Conservation (phyloP, 2,329 filamentous ascomycete species). For the Epichloe gansuensis region DNA sequence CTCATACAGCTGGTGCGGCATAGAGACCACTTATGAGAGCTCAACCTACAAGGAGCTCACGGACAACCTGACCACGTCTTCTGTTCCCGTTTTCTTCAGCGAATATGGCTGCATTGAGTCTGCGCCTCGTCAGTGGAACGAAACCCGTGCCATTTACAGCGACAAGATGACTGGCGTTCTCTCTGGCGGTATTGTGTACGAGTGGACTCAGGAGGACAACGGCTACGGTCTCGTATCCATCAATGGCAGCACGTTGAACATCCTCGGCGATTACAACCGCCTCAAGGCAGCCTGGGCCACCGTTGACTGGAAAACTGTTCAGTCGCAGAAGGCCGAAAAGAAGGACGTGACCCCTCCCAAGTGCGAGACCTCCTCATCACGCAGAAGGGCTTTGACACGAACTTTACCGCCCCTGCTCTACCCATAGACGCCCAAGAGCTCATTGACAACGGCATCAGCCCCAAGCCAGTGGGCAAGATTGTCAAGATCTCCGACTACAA, state of each 20-base stretch:
- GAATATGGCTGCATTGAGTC: conserved; percentile 70
- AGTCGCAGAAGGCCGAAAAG: conserved; percentile 46
- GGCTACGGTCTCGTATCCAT: conserved; percentile 54
- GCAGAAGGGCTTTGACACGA: conserved; percentile 54
- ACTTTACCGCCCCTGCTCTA: conserved; percentile 63
- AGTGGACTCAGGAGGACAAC: conserved; percentile 62
- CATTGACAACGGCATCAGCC: conserved; percentile 63
- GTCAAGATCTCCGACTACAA: conserved; percentile 54
- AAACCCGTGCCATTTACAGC: conserved; percentile 62
- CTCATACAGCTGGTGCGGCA: conserved; percentile 56
- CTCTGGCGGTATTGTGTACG: conserved; percentile 70
- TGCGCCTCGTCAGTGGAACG: conserved; percentile 61
- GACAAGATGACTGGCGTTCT: conserved; percentile 55
- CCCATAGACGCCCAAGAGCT: conserved; percentile 58
- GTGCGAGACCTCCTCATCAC: conserved; percentile 59
- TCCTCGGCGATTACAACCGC: conserved; percentile 57
- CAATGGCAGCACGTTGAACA: conserved; percentile 42
- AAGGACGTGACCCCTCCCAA: conserved; percentile 40
- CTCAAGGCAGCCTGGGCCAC: conserved; percentile 64
- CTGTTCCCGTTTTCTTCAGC: conserved; percentile 70
- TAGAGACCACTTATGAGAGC: conserved; percentile 46
- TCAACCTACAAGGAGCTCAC: conserved; percentile 54
- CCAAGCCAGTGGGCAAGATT: conserved; percentile 53
- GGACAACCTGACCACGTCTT: conserved; percentile 49
- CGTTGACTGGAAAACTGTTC: conserved; percentile 57